Evolutionary conservation across 768 basidiomycete species (phyloP), one percentile per base, ranked within the genome.

Genomic region (Tremella yokohamensis): DNA sequence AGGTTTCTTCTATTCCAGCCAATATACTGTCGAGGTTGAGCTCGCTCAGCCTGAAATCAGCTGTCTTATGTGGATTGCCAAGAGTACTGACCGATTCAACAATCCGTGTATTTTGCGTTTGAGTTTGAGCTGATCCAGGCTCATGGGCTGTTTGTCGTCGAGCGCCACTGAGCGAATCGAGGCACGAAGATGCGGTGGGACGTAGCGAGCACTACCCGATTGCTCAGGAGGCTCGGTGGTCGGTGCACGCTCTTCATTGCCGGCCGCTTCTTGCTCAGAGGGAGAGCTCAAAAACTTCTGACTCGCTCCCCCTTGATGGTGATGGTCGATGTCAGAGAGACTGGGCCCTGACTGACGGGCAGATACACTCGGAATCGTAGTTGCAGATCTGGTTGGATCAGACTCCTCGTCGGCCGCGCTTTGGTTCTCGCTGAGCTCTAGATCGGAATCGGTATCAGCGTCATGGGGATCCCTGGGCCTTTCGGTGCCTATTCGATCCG

Each of bases 101-200:
- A 91, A 77, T 71, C 91, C 93, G 77, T 96, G 92, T 25, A 90
- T 76, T 65, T 87, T 88, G 48, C 86, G 82, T 2, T 80, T 83
- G 37, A 96, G 80, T 75, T 87, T 88, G 12, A 80, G 61, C 49
- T 76, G 69, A 25, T 77, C 80, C 59, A 81, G 80, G 11, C 50
- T 47, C 49, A 68, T 70, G 1, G 77, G 70, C 70, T 68, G 55
- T 66, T 70, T 42, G 0, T 60, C 68, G 22, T 78, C 68, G 15
- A 62, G 64, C 24, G 76, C 76, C 39, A 80, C 80, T 1, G 81
- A 58, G 12, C 69, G 57, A 29, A 56, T 57, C 2, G 71, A 70
- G 6, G 69, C 67, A 38, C 89, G 83, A 1, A 90, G 77, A 66
- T 88, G 85, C 1, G 92, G 90, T 0, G 91, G 90, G n/a, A 92